Percentiles rank a stretch among this genome's conserved stretches.
These are phyloP conservation scores for Penicillium lividum DNA, from an alignment of 495 filamentous ascomycete genomes.

Conservation along the genomic window DNA sequence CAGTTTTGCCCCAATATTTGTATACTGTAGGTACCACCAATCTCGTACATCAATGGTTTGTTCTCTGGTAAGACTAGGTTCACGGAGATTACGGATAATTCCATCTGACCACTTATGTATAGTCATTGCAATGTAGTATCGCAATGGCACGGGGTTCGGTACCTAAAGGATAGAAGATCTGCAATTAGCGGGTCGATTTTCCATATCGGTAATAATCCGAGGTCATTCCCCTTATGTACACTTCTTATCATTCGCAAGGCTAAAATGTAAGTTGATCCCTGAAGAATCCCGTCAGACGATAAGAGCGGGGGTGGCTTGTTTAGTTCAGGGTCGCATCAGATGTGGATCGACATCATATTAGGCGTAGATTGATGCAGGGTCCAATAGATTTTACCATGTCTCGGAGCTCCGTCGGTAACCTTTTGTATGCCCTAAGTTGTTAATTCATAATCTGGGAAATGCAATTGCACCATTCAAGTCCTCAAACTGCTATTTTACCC, in stretches of 20 bases:
- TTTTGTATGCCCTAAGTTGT: neutral
- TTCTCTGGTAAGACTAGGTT: neutral
- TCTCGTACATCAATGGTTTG: neutral
- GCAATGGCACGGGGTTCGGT: neutral
- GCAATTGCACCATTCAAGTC: neutral
- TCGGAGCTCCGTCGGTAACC: slow-evolving; percentile 2
- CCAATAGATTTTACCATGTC: neutral
- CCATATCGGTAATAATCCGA: neutral
- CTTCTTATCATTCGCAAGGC: neutral
- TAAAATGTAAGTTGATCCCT: neutral
- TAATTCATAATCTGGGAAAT: too few relatives aligned
- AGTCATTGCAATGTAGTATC: neutral
- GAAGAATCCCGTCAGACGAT: slow-evolving; percentile 1
- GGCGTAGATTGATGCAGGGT: neutral
- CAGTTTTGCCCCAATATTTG: too few relatives aligned
- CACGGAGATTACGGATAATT: neutral
- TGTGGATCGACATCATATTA: slow-evolving; percentile 1
- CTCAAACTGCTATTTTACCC: too few relatives aligned
- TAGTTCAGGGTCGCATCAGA: slow-evolving; percentile 6
- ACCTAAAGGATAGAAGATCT: neutral
- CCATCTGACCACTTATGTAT: neutral
- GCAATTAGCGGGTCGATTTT: neutral
- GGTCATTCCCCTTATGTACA: neutral
- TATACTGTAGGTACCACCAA: too few relatives aligned
- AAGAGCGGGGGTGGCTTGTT: slow-evolving; percentile 8